Base-by-base conservation (phyloP, 495 filamentous ascomycete species). In the Staphylotrichum longicolle region DNA sequence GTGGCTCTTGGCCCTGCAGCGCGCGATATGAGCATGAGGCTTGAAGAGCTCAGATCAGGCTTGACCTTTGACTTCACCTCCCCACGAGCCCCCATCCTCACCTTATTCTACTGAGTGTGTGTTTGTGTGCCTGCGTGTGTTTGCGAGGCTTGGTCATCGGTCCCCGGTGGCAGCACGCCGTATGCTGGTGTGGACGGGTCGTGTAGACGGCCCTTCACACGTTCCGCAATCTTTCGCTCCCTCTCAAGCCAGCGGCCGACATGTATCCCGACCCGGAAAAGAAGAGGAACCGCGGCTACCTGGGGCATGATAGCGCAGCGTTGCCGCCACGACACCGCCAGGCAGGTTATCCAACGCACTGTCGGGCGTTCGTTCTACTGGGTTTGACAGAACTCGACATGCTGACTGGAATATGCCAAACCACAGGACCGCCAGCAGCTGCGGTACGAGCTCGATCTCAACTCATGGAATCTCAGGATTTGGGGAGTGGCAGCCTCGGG, bases 401-500 rank as follows among this genome's bases (percentile, higher is more conserved):
- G 52, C 51, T 66, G 45, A 54, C 44, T n/a, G 3, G 14, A 14
- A 35, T 50, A 2, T 1, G 12, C 15, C 20, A 3, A 45, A 7
- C 20, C 9, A 30, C 50, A 72, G 70, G 73, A 73, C 54, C 73
- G 73, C 49, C 65, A 69, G 33, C 73, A 75, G 37, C 48, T 75
- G 34, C 69, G 73, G 30, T 74, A 72, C 53, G 69, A 74, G 50
- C 66, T 75, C 20, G 70, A 75, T 49, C 68, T 75, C 39, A 75
- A 75, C 56, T 71, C 69, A 2, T 75, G 73, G 73, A 75, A 77
- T 47, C 58, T 74, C 63, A 64, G 74, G 42, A 73, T 78, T 35
- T 77, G 73, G 72, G 70, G 82, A 7, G 86, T 89, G 5, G 85
- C 86, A 11, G 85, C 83, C 15, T 82, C 85, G 1, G 86, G 86